phyloP scores from a whole-genome alignment of 805 yeast genomes.

The Groenewaldozyma salmanticensis region DNA sequence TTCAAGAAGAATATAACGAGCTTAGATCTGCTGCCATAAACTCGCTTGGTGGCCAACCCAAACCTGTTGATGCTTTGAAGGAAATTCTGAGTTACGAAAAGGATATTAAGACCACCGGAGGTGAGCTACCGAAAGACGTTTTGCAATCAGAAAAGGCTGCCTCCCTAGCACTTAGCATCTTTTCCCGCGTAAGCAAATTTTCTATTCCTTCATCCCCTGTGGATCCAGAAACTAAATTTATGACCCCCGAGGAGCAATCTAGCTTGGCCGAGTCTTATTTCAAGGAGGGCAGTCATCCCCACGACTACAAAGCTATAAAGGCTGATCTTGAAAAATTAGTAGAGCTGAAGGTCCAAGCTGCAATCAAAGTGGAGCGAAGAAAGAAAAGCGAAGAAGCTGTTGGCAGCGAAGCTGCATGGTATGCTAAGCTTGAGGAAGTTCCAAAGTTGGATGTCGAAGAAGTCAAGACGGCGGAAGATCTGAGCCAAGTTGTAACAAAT shows the following conservation, averaged over 20 bases:
- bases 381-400: constrained; percentile 20
- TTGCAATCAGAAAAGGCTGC: not conserved
- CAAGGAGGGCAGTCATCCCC: not conserved
- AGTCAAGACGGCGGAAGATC: constrained; percentile 43
- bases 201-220: not conserved
- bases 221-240: not conserved
- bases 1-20: not conserved
- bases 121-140: not conserved
- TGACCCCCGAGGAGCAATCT: not conserved
- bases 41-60: not conserved
- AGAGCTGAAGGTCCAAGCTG: constrained; percentile 4
- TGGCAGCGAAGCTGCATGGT: constrained; percentile 45
- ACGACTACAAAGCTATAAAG: not conserved
- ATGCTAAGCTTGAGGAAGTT: constrained; percentile 32
- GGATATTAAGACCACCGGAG: not conserved
- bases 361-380: constrained; percentile 9
- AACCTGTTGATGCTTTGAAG: constrained; percentile 27
- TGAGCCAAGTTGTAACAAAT: constrained; percentile 36
- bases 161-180: not conserved
- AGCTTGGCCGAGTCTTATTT: not conserved
- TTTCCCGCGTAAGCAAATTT: not conserved
- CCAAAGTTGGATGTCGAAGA: constrained; percentile 38
- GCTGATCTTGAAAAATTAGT: not conserved
- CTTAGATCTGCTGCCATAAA: constrained; percentile 4
- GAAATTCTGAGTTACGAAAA: constrained; percentile 17